These are phyloP conservation scores for Pestalotiopsis sp. DNA, from an alignment of 2,329 filamentous ascomycete species.

Conservation along the genomic window DNA sequence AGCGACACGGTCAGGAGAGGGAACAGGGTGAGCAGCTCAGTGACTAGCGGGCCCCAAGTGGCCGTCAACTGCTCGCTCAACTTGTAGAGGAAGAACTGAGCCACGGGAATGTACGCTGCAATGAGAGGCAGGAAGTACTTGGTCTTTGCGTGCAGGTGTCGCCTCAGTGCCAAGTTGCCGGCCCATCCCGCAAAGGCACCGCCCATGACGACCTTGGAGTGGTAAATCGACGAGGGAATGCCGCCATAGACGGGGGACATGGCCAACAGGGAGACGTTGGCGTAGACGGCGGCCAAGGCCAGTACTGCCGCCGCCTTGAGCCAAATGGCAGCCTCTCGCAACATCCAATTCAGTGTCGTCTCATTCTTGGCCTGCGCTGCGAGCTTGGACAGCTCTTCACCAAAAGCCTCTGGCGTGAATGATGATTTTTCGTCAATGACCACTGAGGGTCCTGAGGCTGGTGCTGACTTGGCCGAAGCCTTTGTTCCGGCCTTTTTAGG, in stretches of 20 bases:
- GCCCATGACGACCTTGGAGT: slow-evolving; percentile 65
- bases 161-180: slow-evolving; percentile 58
- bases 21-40: slow-evolving; percentile 73
- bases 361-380: slow-evolving; percentile 38
- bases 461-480: slow-evolving; percentile 17
- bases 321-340: slow-evolving; percentile 42
- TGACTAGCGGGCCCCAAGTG: slow-evolving; percentile 72
- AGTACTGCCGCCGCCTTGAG: slow-evolving; percentile 47
- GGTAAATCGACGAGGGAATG: slow-evolving; percentile 74
- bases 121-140: slow-evolving; percentile 67
- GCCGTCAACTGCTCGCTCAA: slow-evolving; percentile 69
- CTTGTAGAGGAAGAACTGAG: slow-evolving; percentile 72
- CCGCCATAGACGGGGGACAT: slow-evolving; percentile 88
- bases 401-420: slow-evolving; percentile 54
- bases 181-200: slow-evolving; percentile 74
- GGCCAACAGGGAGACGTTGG: slow-evolving; percentile 72
- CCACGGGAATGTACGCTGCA: slow-evolving; percentile 72
- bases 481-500: slow-evolving; percentile 27
- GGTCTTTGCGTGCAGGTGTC: slow-evolving; percentile 50
- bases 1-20: slow-evolving; percentile 67
- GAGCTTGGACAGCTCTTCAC: slow-evolving; percentile 54
- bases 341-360: slow-evolving; percentile 31
- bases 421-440: slow-evolving; percentile 32
- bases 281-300: slow-evolving; percentile 62
- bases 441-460: slow-evolving; percentile 11